Base-by-base conservation (phyloP, 805 yeast species). In the Grigorovia yakushimaensis region DNA sequence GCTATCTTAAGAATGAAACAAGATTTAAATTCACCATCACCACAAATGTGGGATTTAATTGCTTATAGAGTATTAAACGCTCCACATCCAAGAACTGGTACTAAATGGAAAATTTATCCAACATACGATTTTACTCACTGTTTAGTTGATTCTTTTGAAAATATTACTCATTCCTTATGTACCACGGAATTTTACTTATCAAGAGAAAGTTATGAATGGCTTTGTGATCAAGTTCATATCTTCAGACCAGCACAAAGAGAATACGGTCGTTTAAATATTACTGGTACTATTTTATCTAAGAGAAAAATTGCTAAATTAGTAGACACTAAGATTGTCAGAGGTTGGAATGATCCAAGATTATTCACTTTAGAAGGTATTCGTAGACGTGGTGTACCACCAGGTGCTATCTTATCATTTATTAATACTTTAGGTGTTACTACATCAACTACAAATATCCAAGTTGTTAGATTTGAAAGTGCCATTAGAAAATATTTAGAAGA, bases 31-130 rank as follows among this genome's bases (percentile, higher is more conserved):
- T 84, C 93, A 17, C 95, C 96, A 53, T 85, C 87, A 53, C 99
- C 99, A 17, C 98, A 93, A 71, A 93, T 93, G 98, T 93, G 99
- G 99, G 99, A 93, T 69, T 76, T 93, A 54, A 93, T 93, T 52
- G 98, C 98, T 11, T 93, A 93, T 71, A 79, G 99, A 66, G 96
- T 93, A 3, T 73, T 93, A 58, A 77, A 91, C 57, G 88, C 95
- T 13, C 79, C 88, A 33, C 98, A 93, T 69, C 95, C 91, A 69
- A 82, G 98, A 70, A 93, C 98, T 11, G 99, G 98, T 48, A 83
- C 79, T 62, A 86, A 86, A 68, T 93, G 99, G 99, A 87, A 84
- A 69, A 91, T 93, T 51, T 93, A 93, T 62, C 99, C 99, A 55
- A 93, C 99, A 21, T 93, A 93, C 65, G 99, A 93, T 67, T 93